Conservation (phyloP, 2,329 filamentous ascomycete species). For the Botryosphaeria dothidea region DNA sequence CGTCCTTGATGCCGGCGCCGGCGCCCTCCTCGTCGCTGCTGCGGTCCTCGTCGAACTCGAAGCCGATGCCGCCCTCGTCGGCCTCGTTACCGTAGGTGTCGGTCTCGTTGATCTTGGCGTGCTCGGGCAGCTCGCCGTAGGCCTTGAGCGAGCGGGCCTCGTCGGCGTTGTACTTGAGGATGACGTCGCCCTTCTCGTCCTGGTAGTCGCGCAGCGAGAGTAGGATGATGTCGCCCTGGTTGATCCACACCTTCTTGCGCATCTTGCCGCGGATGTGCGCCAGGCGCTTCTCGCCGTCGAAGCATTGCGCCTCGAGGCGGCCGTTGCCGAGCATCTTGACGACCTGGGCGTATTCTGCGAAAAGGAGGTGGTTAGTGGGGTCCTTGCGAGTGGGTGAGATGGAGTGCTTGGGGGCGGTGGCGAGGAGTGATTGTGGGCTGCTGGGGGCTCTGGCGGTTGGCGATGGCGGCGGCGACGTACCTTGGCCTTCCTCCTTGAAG, state of each 20-base stretch:
- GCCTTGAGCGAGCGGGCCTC: conserved; percentile 94
- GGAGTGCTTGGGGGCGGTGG: too few species aligned
- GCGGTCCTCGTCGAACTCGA: conserved; percentile 96
- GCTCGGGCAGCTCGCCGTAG: conserved; percentile 95
- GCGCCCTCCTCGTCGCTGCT: conserved; percentile 65
- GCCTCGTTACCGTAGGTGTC: conserved; percentile 90
- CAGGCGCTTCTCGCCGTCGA: conserved; percentile 86
- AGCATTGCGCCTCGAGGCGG: conserved; percentile 89
- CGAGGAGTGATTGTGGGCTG: too few species aligned
- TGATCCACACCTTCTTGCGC: conserved; percentile 99
- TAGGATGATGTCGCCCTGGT: conserved; percentile 81
- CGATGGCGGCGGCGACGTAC: neutral
- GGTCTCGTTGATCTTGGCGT: conserved; percentile 99
- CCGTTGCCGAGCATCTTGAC: conserved; percentile 97
- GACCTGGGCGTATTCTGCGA: conserved; percentile 84
- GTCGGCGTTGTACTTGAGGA: conserved; percentile 72
- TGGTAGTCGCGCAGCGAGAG: conserved; percentile 84
- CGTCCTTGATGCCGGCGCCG: conserved; percentile 79
- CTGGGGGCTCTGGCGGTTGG: too few species aligned
- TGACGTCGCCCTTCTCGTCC: conserved; percentile 90
- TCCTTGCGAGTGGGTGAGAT: too few species aligned
- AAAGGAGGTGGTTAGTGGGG: too few species aligned
- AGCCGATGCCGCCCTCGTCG: conserved; percentile 87
- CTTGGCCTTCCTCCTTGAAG: conserved; percentile 98
- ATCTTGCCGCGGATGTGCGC: conserved; percentile 93